phyloP scores from a whole-genome alignment of 192 early-diverging fungal species.

The Physocladia obscura region DNA sequence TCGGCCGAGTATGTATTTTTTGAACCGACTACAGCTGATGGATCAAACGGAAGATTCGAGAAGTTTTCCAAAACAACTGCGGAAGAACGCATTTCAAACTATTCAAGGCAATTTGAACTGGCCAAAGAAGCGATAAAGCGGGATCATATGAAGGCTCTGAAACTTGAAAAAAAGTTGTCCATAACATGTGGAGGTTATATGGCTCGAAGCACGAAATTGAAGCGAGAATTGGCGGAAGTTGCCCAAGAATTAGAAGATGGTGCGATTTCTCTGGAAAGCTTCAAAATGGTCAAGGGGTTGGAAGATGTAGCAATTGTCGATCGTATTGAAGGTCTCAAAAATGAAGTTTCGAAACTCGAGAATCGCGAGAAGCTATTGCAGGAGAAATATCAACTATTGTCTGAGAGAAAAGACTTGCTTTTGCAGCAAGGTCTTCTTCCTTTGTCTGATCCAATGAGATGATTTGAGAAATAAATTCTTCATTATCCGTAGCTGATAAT shows the following conservation, averaged over 20 bases:
- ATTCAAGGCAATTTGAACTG: conserved; percentile 39
- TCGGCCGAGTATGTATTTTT: not conserved
- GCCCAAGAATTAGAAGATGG: conserved; percentile 27
- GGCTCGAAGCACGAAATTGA: conserved; percentile 61
- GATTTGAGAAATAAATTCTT: too few relatives aligned
- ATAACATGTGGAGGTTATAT: conserved; percentile 84
- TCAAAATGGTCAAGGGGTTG: conserved; percentile 15
- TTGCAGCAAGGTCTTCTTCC: too few relatives aligned
- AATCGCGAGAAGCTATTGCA: conserved; percentile 63
- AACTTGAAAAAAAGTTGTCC: conserved; percentile 80
- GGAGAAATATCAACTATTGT: conserved; percentile 61
- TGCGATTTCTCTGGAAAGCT: conserved; percentile 24
- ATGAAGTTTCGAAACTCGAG: conserved; percentile 52
- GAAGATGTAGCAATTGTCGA: conserved; percentile 44
- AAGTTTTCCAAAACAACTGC: not conserved
- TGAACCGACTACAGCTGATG: not conserved
- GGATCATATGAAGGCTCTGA: conserved; percentile 73
- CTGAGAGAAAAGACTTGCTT: conserved; percentile 49
- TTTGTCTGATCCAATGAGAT: too few relatives aligned
- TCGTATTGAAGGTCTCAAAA: conserved; percentile 55
- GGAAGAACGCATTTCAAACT: not conserved
- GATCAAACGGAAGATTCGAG: conserved; percentile 2
- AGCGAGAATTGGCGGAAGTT: conserved; percentile 48
- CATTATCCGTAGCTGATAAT: too few relatives aligned
- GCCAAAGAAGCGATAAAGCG: conserved; percentile 71